These are phyloP conservation scores for Colletotrichum sp. DNA, from an alignment of 2,329 filamentous ascomycete species.

Conservation along the genomic window DNA sequence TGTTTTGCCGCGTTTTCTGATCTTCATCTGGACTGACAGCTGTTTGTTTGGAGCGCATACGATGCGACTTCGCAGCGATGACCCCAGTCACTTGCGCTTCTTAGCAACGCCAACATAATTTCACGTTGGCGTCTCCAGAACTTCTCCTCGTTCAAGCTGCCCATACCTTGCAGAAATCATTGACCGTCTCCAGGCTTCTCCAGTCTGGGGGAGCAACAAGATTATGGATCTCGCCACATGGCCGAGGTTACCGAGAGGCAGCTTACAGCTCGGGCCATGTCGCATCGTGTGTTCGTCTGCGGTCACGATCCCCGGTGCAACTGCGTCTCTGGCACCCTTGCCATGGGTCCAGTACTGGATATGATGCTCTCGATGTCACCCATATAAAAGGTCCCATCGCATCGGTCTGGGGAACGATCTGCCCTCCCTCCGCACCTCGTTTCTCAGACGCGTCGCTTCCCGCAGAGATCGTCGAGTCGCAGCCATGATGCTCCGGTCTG, in stretches of 20 bases:
- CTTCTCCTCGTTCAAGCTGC: background rate
- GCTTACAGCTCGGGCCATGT: slow-evolving; percentile 5
- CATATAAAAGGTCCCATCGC: background rate
- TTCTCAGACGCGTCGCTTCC: background rate
- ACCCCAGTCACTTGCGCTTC: background rate
- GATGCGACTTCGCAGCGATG: background rate
- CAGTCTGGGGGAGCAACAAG: background rate
- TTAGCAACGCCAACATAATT: background rate
- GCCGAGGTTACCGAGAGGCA: slow-evolving; percentile 10
- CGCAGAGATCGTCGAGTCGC: background rate
- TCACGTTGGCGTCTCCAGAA: background rate
- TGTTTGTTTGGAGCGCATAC: slow-evolving; percentile 18
- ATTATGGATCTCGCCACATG: background rate
- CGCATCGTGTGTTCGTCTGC: background rate
- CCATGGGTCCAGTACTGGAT: background rate
- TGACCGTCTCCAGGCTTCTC: background rate
- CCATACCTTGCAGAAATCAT: background rate
- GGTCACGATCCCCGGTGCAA: background rate
- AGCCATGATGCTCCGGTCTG: slow-evolving; percentile 17
- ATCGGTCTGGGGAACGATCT: background rate
- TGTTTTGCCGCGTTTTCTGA: background rate
- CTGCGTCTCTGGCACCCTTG: background rate
- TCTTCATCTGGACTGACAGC: no score
- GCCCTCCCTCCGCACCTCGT: background rate
- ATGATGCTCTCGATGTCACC: background rate